These are phyloP conservation scores for Hypomontagnella submonticulosa DNA, from an alignment of 495 filamentous ascomycete genomes.

Conservation along the genomic window DNA sequence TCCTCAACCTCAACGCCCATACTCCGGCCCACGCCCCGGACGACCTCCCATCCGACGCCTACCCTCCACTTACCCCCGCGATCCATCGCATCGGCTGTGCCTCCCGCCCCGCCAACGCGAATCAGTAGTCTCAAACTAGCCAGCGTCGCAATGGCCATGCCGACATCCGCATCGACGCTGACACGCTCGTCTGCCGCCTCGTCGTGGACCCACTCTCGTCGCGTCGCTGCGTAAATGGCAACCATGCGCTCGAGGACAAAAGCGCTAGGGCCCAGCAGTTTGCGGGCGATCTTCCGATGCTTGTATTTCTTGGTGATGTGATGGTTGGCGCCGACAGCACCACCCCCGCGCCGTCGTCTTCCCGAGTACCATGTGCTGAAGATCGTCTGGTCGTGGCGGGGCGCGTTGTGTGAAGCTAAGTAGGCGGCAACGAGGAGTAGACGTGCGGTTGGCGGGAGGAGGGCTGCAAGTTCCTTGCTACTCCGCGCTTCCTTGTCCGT, in stretches of 20 bases:
- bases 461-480: constrained; percentile 51
- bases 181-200: constrained; percentile 26
- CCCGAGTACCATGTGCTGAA: constrained; percentile 83
- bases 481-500: constrained; percentile 9
- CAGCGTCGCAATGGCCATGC: constrained; percentile 81
- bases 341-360: constrained; percentile 54
- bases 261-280: constrained; percentile 77
- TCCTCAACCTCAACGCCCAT: constrained; percentile 79
- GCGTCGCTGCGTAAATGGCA: constrained; percentile 84
- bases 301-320: constrained; percentile 58
- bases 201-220: constrained; percentile 71
- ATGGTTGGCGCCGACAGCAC: constrained; percentile 27
- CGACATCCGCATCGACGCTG: constrained; percentile 69
- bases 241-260: constrained; percentile 89
- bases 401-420: constrained; percentile 88
- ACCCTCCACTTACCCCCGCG: constrained; percentile 76
- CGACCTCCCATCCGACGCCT: constrained; percentile 79
- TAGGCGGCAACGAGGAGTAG: constrained; percentile 88
- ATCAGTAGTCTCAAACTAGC: constrained; percentile 80
- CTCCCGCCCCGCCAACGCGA: constrained; percentile 52
- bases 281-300: constrained; percentile 75
- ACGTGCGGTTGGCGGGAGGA: constrained; percentile 83
- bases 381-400: constrained; percentile 78
- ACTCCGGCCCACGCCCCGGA: constrained; percentile 70
- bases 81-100: constrained; percentile 68